Evolutionary conservation across 139 green algal species (phyloP), one percentile per base, ranked within the genome.

Genomic region (Chlorella sp.): DNA sequence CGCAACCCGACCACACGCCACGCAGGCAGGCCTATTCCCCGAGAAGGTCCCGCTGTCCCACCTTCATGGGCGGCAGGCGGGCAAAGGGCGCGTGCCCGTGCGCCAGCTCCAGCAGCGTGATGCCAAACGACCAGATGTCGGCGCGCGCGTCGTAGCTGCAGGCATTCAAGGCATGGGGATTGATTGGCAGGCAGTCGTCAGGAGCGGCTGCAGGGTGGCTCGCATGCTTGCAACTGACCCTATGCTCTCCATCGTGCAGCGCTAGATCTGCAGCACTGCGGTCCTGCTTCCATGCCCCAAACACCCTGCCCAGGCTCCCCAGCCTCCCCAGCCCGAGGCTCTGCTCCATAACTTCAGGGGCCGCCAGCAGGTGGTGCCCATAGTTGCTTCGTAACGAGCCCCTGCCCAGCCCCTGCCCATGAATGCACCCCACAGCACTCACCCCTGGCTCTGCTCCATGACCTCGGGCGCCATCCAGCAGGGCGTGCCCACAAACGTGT

Each of bases 391-490:
- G 46, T 11, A 54, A 17, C 8, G 46, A 7, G 11, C 14, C 28
- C 54, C 22, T 30, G 32, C 36, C 16, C 54, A 38, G 3, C 24
- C 41, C 9, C 16, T 26, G 1, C 19, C 43, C 28, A 43, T n/a
- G n/a, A n/a, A 43, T 9, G 26, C 58, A 1, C 34, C 7, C 3
- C n/a, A 22, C 7, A 60, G 13, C 0, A 0, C 90, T 87, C 86
- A 96, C 92, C 92, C 91, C 62, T 90, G 58, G 26, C 89, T 94
- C 88, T 98, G 95, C 91, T 99, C 95, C 97, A 99, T 98, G 70
- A 99, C 97, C 91, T 99, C 97, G 1, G 97, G 97, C 28, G 97
- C 97, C 97, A 99, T 99, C 97, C 97, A 99, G 92, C 96, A 98
- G 34, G 96, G 96, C 43, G 95, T 98, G 40, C 93, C 95, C 38